Evolutionary conservation across 164 flowering plant species (phyloP).

Genomic region (Magnolia kwangsiensis): DNA sequence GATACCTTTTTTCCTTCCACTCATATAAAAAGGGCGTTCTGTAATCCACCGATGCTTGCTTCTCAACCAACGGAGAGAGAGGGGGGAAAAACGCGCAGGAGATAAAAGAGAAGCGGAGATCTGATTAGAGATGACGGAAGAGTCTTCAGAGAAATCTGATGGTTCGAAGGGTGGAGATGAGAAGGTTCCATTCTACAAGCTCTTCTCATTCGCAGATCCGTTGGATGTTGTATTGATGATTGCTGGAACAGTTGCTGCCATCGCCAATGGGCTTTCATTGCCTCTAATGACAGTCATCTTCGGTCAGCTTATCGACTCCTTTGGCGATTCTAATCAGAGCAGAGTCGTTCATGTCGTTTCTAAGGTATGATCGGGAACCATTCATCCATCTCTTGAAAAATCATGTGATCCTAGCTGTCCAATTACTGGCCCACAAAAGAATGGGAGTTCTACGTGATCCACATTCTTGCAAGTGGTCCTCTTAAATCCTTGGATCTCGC

Average conservation of each 20-base stretch:
- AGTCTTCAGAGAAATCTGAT: not conserved
- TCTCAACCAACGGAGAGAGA: too few relatives aligned
- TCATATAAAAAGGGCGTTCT: too few relatives aligned
- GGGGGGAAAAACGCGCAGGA: not conserved
- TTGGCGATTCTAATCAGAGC: constrained; percentile 22
- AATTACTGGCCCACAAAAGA: too few relatives aligned
- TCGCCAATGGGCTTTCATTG: constrained; percentile 39
- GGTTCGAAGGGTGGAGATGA: constrained; percentile 4
- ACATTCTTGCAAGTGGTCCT: not conserved
- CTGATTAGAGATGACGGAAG: not conserved
- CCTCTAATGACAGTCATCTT: constrained; percentile 46
- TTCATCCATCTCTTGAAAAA: not conserved
- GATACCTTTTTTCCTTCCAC: too few relatives aligned
- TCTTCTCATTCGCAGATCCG: constrained; percentile 25
- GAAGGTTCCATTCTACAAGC: constrained; percentile 22
- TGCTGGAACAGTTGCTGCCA: constrained; percentile 36
- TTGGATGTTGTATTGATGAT: constrained; percentile 19
- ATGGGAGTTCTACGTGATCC: too few relatives aligned
- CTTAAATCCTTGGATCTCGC: too few relatives aligned
- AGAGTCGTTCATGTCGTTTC: constrained; percentile 29
- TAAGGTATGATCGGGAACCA: constrained; percentile 24
- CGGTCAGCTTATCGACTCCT: constrained; percentile 33
- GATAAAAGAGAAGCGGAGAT: not conserved
- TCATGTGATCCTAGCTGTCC: too few relatives aligned
- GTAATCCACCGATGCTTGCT: too few relatives aligned